These are phyloP conservation scores for Eucalyptus cloeziana DNA, from an alignment of 345 rosid genomes.

Conservation along the genomic window DNA sequence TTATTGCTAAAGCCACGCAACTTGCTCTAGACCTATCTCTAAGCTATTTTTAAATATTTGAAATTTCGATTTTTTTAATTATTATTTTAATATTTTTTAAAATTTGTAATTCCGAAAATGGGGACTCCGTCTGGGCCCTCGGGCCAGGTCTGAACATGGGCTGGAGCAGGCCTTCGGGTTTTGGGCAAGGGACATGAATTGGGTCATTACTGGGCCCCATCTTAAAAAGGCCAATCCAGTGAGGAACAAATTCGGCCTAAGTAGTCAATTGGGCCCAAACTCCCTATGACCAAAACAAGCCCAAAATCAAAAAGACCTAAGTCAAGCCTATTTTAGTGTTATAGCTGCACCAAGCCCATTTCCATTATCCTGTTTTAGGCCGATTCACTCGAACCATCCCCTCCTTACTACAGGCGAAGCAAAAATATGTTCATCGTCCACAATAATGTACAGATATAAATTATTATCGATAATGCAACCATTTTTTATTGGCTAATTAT, in stretches of 20 bases:
- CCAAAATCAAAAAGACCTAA: rapidly evolving
- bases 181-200: not conserved
- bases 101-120: not conserved
- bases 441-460: too few relatives aligned
- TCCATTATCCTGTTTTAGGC: not conserved
- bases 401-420: not conserved
- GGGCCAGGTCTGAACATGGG: not conserved
- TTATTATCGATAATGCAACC: not conserved
- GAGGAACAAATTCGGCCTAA: not conserved
- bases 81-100: too few relatives aligned
- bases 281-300: not conserved
- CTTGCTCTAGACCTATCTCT: too few relatives aligned
- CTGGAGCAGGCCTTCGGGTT: not conserved
- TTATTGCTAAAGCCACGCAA: not conserved
- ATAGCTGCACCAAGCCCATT: not conserved
- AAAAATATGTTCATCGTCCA: too few relatives aligned
- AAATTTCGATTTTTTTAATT: too few relatives aligned
- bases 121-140: not conserved
- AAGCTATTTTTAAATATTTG: not conserved
- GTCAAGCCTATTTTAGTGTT: not conserved
- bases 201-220: not conserved
- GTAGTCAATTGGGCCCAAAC: not conserved
- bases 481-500: too few relatives aligned
- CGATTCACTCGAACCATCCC: not conserved
- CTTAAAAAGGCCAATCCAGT: not conserved